Evolutionary conservation across 2,329 filamentous ascomycete species (phyloP), one percentile per base, ranked within the genome.

Genomic region (Sporothrix curviconia): DNA sequence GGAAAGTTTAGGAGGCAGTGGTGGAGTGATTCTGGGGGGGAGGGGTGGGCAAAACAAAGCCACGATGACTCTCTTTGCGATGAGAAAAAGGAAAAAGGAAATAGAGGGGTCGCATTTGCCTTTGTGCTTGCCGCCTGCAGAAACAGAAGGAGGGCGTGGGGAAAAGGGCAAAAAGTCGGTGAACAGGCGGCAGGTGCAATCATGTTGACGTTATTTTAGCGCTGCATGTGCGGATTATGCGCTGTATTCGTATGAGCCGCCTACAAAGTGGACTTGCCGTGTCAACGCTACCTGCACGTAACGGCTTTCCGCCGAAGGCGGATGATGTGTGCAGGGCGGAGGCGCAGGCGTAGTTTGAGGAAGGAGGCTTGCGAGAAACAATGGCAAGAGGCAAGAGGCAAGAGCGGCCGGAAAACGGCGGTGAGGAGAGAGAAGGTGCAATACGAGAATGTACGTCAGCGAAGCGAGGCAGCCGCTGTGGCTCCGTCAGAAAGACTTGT

Each of bases 141-240:
- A 37, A 32, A 32, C 7, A 11, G 42, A 4, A n/a, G 11, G 43
- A 51, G 47, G 34, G 22, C 49, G 22, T 51, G 34, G 22, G 11
- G 32, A 37, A 34, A 32, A n/a, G n/a, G n/a, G n/a, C n/a, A 25
- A 51, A 51, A 51, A 51, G 49, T 51, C 49, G 49, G 49, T 51
- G 49, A 51, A 39, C 47, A 37, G 19, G 46, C 28, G 44, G 44
- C 44, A 50, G 47, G 19, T 37, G 47, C 47, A 25, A 14, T 9
- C 17, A 17, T 9, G 49, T 40, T 51, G 49, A 51, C 49, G 49
- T 39, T 51, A 39, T 19, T 51, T 51, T 51, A 51, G 49, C 49
- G 49, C 49, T 39, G 49, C 49, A 51, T 51, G 47, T 39, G 34
- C 47, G 47, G 32, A 36, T 51, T 40, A 51, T 51, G 49, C 49